Evolutionary conservation across 1,284 basidiomycete species (phyloP), one percentile per base, ranked within the genome.

Genomic region (Sutorius eximius): DNA sequence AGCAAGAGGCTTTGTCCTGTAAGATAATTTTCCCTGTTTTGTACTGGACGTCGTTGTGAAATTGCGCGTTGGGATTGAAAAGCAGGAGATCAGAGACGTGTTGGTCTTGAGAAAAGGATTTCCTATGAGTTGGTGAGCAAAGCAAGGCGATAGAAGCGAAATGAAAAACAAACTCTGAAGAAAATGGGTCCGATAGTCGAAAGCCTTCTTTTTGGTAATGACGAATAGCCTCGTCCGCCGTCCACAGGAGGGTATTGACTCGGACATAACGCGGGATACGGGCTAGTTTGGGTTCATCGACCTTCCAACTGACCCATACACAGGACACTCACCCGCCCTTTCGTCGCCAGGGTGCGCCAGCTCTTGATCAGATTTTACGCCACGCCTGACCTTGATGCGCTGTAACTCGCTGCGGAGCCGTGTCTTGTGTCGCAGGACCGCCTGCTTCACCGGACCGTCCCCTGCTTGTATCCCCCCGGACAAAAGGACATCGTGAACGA

Each of bases 1-100:
- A 95, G 73, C 97, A 99, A 45, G 91, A 95, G 13, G 97, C 96
- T 70, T 98, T 96, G 73, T 99, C 97, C 72, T 99, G 97, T 10
- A 98, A 76, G 54, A 99, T 94, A 32, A 99, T 75, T 63, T 85
- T 87, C 33, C 91, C 92, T n/a, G 79, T 72, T 55, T 75, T 76
- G 72, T 93, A 95, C 4, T 85, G 73, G 2, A 73, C 67, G 64
- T 86, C 83, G 30, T 82, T 77, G 32, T 82, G 83, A 60, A 91
- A 86, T 46, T 80, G 82, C 15, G 73, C 74, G 54, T 75, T 75
- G 5, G 88, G 82, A 53, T 88, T 81, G 67, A 98, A 95, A 24
- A 86, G 78, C 30, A 97, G 77, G 27, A 98, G 82, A 63, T 91
- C 78, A 1, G 86, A 81, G 15, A 98, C 84, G 66, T 97, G 94